A percentile compares a stretch with the other conserved stretches of the same genome.
phyloP scores from a whole-genome alignment of 805 yeast genomes.

The Lachancea kluyveri region DNA sequence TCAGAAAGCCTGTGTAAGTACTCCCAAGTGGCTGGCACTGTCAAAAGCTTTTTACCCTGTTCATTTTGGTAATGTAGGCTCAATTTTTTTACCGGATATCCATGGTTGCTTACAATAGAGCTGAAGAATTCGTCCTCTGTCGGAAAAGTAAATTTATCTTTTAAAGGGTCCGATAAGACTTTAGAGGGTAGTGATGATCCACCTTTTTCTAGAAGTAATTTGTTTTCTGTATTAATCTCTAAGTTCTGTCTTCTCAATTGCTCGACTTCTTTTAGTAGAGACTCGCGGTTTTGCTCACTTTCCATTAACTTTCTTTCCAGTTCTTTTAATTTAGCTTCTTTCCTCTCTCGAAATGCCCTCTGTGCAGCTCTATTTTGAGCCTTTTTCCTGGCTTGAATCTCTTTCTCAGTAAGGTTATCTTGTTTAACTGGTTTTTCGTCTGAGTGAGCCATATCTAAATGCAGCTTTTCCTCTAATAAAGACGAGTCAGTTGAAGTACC shows the following conservation, averaged over 20 bases:
- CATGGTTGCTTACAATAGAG: constrained; percentile 13
- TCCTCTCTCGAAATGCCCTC: constrained; percentile 78
- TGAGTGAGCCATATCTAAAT: too few relatives aligned
- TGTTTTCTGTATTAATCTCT: constrained; percentile 56
- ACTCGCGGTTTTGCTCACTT: constrained; percentile 50
- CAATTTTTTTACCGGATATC: constrained; percentile 1
- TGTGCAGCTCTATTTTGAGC: constrained; percentile 87
- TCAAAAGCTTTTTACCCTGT: constrained; percentile 47
- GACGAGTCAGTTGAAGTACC: too few relatives aligned
- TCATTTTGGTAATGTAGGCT: constrained; percentile 12
- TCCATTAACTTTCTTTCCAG: constrained; percentile 51
- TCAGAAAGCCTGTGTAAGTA: constrained; percentile 51
- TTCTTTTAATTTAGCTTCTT: constrained; percentile 65
- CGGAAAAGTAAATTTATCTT: constrained; percentile 27
- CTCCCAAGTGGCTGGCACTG: constrained; percentile 81
- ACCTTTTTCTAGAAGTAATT: constrained; percentile 36
- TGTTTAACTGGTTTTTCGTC: too few relatives aligned
- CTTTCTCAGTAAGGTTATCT: constrained; percentile 24
- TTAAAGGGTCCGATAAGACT: constrained; percentile 1
- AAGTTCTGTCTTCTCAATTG: constrained; percentile 47
- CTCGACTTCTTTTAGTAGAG: constrained; percentile 44
- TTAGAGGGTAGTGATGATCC: neutral
- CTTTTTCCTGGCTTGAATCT: constrained; percentile 51
- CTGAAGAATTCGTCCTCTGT: constrained; percentile 22
- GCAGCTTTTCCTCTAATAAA: too few relatives aligned